Percentiles rank a stretch among this genome's conserved stretches.
phyloP scores from a whole-genome alignment of 2,329 filamentous ascomycete genomes.

The Paradendryphiella salina region DNA sequence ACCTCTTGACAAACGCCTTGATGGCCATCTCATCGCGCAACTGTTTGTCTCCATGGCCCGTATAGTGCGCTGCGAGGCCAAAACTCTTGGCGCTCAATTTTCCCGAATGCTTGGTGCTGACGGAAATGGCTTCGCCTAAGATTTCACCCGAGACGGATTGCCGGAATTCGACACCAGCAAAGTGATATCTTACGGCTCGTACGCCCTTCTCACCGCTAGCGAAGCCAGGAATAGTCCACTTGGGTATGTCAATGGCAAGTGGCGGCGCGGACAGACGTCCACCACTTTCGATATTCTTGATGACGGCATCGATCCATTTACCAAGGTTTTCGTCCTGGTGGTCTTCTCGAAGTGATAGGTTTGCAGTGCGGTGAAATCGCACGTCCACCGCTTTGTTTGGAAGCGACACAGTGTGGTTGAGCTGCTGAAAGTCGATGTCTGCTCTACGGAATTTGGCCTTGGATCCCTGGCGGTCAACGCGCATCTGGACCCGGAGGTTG shows the following conservation, averaged over 20 bases:
- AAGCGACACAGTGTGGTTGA: constrained; percentile 36
- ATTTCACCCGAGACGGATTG: constrained; percentile 28
- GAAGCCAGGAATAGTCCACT: constrained; percentile 31
- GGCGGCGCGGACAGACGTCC: constrained; percentile 36
- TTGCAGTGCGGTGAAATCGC: constrained; percentile 27
- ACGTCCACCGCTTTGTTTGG: constrained; percentile 38
- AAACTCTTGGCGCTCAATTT: constrained; percentile 34
- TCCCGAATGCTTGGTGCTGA: constrained; percentile 33
- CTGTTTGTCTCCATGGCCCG: neutral
- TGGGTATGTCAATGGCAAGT: constrained; percentile 34
- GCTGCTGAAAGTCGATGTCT: constrained; percentile 27
- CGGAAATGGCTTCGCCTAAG: constrained; percentile 15
- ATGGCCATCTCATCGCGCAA: constrained; percentile 12
- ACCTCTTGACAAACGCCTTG: constrained; percentile 23
- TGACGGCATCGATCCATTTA: constrained; percentile 22
- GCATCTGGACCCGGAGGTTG: constrained; percentile 29
- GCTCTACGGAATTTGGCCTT: constrained; percentile 25
- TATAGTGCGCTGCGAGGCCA: constrained; percentile 23
- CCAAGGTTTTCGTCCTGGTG: constrained; percentile 20
- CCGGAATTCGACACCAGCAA: constrained; percentile 35
- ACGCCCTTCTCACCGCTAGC: constrained; percentile 12
- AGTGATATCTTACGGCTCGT: constrained; percentile 31
- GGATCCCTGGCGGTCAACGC: constrained; percentile 15
- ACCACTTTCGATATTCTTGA: constrained; percentile 34
- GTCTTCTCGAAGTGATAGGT: constrained; percentile 17